phyloP scores from a whole-genome alignment of 2,329 filamentous ascomycete genomes.

The Teratosphaeria viscida region DNA sequence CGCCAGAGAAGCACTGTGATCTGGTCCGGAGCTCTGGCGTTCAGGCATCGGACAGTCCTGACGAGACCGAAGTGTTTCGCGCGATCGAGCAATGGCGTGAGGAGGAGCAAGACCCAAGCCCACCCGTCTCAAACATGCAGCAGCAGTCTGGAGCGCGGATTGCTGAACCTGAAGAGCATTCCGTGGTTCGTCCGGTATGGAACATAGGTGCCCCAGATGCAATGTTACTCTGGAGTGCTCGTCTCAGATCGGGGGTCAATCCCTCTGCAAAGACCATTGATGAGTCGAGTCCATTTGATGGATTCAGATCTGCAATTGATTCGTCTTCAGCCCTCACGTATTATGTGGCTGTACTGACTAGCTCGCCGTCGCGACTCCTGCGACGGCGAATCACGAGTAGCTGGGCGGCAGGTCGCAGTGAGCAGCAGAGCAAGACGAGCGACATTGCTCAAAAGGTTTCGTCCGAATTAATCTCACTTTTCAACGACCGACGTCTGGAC shows the following conservation, averaged over 20 bases:
- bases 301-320: not conserved
- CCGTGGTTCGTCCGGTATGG: not conserved
- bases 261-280: not conserved
- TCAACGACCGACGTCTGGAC: not conserved
- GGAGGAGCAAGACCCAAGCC: not conserved
- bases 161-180: not conserved
- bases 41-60: not conserved
- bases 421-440: not conserved
- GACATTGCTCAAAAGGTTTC: not conserved
- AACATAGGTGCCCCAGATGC: not conserved
- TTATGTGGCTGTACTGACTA: conserved; percentile 1
- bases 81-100: not conserved
- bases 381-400: not conserved
- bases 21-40: not conserved
- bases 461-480: conserved; percentile 1
- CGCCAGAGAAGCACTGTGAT: not conserved
- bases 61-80: not conserved
- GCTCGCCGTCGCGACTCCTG: conserved; percentile 1
- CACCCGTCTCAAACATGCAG: not conserved
- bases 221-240: not conserved
- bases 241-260: not conserved
- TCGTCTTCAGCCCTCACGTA: not conserved
- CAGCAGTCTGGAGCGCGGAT: not conserved
- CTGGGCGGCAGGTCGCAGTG: not conserved
- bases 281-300: not conserved